A percentile compares a stretch with the other conserved stretches of the same genome.
Conservation (phyloP, 352 stramenopile genomes). For the Phytopythium chamaehyphon region DNA sequence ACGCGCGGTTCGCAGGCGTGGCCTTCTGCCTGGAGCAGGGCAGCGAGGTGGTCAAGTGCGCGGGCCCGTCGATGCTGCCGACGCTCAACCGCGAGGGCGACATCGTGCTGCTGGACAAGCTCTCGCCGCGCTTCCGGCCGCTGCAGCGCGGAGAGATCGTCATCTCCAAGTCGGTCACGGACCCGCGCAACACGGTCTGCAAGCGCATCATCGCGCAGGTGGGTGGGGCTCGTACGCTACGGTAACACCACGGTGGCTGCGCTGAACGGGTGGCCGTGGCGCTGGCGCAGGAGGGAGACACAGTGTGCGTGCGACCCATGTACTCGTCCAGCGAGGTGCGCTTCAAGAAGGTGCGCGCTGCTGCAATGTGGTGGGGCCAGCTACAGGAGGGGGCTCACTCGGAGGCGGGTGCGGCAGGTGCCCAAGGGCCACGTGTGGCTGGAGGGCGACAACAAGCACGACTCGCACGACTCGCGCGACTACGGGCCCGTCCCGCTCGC, state of each 20-base stretch:
- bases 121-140: slow-evolving; percentile 60
- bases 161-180: slow-evolving; percentile 85
- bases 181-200: slow-evolving; percentile 83
- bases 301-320: slow-evolving; percentile 61
- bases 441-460: slow-evolving; percentile 96
- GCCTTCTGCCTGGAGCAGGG: slow-evolving; percentile 68
- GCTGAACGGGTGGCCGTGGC: background rate
- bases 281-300: slow-evolving; percentile 58
- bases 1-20: slow-evolving; percentile 70
- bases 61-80: slow-evolving; percentile 88
- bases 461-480: slow-evolving; percentile 94
- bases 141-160: slow-evolving; percentile 83
- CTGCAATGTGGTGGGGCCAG: background rate
- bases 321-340: slow-evolving; percentile 72
- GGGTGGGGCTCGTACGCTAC: background rate
- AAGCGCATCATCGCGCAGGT: slow-evolving; percentile 86
- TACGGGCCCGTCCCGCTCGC: slow-evolving; percentile 94
- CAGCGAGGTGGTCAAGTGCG: slow-evolving; percentile 83
- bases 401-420: slow-evolving; percentile 24
- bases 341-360: slow-evolving; percentile 55
- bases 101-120: slow-evolving; percentile 89
- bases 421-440: slow-evolving; percentile 95
- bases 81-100: slow-evolving; percentile 88
- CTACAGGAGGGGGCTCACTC: background rate
- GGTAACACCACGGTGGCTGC: background rate